Percentiles rank a stretch among this genome's conserved stretches.
These are phyloP conservation scores for Amaranthus palmeri DNA, from an alignment of 148 eudicot species.

Conservation along the genomic window DNA sequence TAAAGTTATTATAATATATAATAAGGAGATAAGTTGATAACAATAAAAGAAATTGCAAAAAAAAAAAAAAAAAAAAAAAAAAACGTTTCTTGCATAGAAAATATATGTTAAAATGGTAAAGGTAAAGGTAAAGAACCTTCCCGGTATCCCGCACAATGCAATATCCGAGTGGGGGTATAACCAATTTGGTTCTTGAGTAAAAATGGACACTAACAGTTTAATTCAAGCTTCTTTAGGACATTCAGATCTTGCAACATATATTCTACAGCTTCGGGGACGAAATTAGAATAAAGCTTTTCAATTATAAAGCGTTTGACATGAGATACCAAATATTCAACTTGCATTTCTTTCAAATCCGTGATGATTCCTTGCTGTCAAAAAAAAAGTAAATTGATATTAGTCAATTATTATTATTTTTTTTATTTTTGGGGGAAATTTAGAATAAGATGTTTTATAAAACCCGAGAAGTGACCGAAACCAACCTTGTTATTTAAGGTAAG, in stretches of 20 bases:
- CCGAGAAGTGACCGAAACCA: background rate
- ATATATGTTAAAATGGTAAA: too few species aligned
- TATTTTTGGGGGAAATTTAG: too few species aligned
- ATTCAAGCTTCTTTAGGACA: constrained; percentile 22
- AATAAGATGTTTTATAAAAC: too few species aligned
- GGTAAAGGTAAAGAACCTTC: too few species aligned
- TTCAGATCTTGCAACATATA: constrained; percentile 17
- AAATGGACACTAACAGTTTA: constrained; percentile 20
- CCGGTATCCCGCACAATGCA: too few species aligned
- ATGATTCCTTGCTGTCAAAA: constrained; percentile 16
- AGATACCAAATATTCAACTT: constrained; percentile 5
- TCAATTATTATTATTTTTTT: background rate
- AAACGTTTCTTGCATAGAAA: too few species aligned
- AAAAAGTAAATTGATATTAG: background rate
- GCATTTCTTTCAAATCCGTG: constrained; percentile 12
- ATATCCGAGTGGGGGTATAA: too few species aligned
- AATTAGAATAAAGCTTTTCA: constrained; percentile 20
- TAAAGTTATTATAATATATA: too few species aligned
- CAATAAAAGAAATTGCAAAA: too few species aligned
- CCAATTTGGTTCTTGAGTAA: constrained; percentile 22
- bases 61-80: too few species aligned
- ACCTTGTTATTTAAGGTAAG: constrained; percentile 26
- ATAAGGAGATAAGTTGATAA: too few species aligned
- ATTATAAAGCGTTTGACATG: constrained; percentile 15
- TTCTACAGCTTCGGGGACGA: constrained; percentile 23